Evolutionary conservation across 495 filamentous ascomycete genomes (phyloP).

Genomic region (Melanomma pulvis-pyrius): DNA sequence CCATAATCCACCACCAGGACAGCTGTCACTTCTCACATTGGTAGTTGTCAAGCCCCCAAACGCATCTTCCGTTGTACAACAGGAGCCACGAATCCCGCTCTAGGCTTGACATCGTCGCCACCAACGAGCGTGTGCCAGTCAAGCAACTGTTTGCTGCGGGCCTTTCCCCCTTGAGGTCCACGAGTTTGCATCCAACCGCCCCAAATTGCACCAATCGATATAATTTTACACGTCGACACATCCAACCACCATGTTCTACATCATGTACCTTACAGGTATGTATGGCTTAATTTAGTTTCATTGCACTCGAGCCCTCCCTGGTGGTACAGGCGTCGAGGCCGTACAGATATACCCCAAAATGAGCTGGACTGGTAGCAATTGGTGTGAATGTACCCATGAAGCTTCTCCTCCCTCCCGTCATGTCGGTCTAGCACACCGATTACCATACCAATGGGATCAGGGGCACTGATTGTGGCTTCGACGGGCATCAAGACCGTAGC

Average conservation of each 20-base stretch:
- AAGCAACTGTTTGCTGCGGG: conserved; percentile 26
- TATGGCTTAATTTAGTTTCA: conserved; percentile 37
- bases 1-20: conserved; percentile 27
- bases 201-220: conserved; percentile 28
- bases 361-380: conserved; percentile 6
- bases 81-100: conserved; percentile 37
- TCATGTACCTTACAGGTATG: conserved; percentile 68
- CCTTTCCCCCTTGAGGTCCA: conserved; percentile 16
- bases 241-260: conserved; percentile 61
- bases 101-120: conserved; percentile 30
- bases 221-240: conserved; percentile 15
- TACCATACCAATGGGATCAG: conserved; percentile 8
- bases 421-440: conserved; percentile 17
- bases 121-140: conserved; percentile 35
- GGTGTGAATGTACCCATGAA: conserved; percentile 4
- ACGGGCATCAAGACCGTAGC: conserved; percentile 1
- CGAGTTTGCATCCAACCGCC: conserved; percentile 27
- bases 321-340: conserved; percentile 19
- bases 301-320: conserved; percentile 8
- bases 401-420: neutral
- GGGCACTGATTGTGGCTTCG: neutral
- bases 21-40: conserved; percentile 40
- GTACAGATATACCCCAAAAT: conserved; percentile 9
- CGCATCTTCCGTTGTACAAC: conserved; percentile 37
- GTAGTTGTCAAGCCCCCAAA: conserved; percentile 40